Conservation (phyloP, 257 asterid species). For the Solanum gandarillasii region DNA sequence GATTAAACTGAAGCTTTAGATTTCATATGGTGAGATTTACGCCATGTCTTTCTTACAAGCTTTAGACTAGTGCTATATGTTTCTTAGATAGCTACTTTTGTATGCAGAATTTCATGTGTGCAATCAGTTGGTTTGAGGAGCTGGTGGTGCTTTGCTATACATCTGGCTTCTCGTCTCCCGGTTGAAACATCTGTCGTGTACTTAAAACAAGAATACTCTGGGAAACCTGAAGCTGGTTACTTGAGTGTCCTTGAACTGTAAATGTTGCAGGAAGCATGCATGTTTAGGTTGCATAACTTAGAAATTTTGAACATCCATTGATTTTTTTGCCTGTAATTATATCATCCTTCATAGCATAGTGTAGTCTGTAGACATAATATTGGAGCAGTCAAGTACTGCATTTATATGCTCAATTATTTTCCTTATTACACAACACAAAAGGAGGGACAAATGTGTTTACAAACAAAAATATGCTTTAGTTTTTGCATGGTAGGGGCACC, state of each 20-base stretch:
- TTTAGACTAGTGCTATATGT: not conserved
- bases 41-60: not conserved
- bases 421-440: not conserved
- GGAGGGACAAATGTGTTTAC: not conserved
- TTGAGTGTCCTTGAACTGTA: not conserved
- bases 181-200: not conserved
- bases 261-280: not conserved
- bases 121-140: not conserved
- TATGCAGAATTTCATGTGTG: not conserved
- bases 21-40: constrained; percentile 15
- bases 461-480: no score
- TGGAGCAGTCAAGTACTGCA: not conserved
- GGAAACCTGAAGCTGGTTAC: not conserved
- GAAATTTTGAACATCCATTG: constrained; percentile 3
- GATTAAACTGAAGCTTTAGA: constrained; percentile 46
- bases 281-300: not conserved
- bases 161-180: not conserved
- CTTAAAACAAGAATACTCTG: not conserved
- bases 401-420: not conserved
- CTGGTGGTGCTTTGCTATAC: not conserved
- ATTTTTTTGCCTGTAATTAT: not conserved
- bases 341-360: not conserved
- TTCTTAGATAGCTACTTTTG: not conserved
- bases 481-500: no score
- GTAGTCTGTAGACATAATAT: not conserved